Evolutionary conservation across 805 yeast species (phyloP).

Genomic region (Cyberlindnera suaveolens): DNA sequence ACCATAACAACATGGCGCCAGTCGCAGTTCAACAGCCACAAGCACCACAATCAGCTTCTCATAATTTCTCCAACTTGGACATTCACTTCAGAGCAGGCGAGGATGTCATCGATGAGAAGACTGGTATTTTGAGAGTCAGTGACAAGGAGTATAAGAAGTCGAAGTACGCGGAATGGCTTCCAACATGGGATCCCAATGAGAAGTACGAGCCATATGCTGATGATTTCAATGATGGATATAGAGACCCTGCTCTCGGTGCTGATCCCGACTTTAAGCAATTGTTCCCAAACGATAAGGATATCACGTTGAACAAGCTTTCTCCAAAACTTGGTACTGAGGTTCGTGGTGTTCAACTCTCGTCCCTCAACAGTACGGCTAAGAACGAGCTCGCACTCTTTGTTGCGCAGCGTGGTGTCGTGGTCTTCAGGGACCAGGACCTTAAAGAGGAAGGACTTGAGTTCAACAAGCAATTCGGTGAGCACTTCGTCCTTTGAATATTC

Average conservation of each 20-base stretch:
- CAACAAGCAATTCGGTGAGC: slow-evolving; percentile 45
- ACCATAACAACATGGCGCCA: neutral
- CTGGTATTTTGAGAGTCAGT: slow-evolving; percentile 42
- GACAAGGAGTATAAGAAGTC: slow-evolving; percentile 32
- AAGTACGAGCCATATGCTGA: slow-evolving; percentile 42
- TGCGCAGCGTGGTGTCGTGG: slow-evolving; percentile 65
- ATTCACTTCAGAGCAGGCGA: slow-evolving; percentile 46
- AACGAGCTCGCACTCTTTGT: slow-evolving; percentile 65
- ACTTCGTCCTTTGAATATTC: slow-evolving; percentile 66
- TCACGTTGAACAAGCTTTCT: slow-evolving; percentile 38
- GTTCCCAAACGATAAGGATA: slow-evolving; percentile 31
- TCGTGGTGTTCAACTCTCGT: slow-evolving; percentile 51
- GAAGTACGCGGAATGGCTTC: slow-evolving; percentile 51
- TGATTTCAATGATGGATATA: slow-evolving; percentile 40
- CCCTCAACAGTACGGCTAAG: slow-evolving; percentile 46
- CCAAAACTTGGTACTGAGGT: slow-evolving; percentile 70
- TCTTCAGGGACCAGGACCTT: slow-evolving; percentile 63
- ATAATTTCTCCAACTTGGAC: slow-evolving; percentile 20
- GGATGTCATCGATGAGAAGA: slow-evolving; percentile 37
- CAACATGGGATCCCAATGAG: slow-evolving; percentile 61
- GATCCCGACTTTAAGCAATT: slow-evolving; percentile 49
- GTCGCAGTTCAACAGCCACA: neutral
- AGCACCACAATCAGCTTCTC: slow-evolving; percentile 1
- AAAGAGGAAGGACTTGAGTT: slow-evolving; percentile 45
- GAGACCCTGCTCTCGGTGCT: slow-evolving; percentile 64